Evolutionary conservation across 345 rosid species (phyloP), one percentile per base, ranked within the genome.

Genomic region (Odontarrhena argentea): DNA sequence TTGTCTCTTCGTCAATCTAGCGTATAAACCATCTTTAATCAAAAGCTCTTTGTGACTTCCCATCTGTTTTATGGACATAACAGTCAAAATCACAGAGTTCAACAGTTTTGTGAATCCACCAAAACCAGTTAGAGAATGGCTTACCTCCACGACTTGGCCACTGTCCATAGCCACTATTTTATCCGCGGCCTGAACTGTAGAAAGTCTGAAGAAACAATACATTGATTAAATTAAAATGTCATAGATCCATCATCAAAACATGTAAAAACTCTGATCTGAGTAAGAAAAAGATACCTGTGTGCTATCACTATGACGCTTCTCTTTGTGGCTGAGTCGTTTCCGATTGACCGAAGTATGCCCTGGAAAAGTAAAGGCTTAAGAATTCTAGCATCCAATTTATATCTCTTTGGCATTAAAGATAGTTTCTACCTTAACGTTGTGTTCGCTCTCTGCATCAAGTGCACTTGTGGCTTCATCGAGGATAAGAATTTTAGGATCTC

Each of bases 381-480:
- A 54, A 38, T 54, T 55, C 34, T 38, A 38, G 42, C 52, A 24
- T 54, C 28, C n/a, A 52, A 59, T 42, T 58, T 42, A 40, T 8
- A 9, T 66, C 30, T 67, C 52, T 18, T 38, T 12, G 52, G 59
- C 24, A 13, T 9, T 9, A 45, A 7, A 40, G 34, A 42, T 32
- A 48, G 67, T 28, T 36, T 24, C 11, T 77, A 93, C 97, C 97
- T 88, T 90, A 49, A 90, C 79, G 55, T 88, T 87, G 81, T 93
- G 97, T 75, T 93, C 99, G 46, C 99, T 93, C 80, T 93, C 96
- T 64, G 99, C 99, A 79, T 88, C 99, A 43, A 93, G 81, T 43
- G 96, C 97, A 67, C 97, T 88, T 6, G 97, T 90, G 41, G 98
- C 97, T 83, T 93, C 98, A 78, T 93, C 98, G 25, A 93, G 92